Evolutionary conservation across 306 rosid species (phyloP).

Genomic region (Vicia faba): DNA sequence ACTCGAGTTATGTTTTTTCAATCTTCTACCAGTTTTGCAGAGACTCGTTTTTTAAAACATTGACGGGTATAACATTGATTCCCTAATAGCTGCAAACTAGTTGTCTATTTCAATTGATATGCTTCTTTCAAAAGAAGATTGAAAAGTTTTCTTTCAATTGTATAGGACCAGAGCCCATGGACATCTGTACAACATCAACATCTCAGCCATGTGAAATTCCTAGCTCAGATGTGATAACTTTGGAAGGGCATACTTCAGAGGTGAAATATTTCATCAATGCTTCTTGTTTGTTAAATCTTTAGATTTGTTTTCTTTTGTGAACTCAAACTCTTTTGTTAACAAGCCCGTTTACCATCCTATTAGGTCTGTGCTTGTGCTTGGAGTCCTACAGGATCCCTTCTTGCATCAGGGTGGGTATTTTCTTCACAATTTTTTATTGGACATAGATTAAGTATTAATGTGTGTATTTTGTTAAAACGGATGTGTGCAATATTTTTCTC

Average conservation of each 20-base stretch:
- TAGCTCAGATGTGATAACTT: constrained; percentile 73
- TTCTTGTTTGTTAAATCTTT: not conserved
- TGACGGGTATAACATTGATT: not conserved
- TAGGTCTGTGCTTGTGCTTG: constrained; percentile 99
- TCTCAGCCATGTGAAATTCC: constrained; percentile 72
- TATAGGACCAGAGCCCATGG: constrained; percentile 86
- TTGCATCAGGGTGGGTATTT: constrained; percentile 86
- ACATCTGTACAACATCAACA: constrained; percentile 58
- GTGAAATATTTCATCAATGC: constrained; percentile 50
- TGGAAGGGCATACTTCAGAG: constrained; percentile 97
- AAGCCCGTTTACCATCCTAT: constrained; percentile 34
- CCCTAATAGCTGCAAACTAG: constrained; percentile 4
- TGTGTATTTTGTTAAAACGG: not conserved
- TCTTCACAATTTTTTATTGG: constrained; percentile 20
- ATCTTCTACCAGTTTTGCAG: no score
- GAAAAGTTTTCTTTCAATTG: constrained; percentile 31
- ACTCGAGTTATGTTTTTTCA: no score
- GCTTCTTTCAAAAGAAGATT: constrained; percentile 26
- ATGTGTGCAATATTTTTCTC: not conserved
- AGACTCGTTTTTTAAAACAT: no score
- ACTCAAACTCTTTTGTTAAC: constrained; percentile 27
- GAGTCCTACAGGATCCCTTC: constrained; percentile 95
- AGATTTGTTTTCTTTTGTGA: constrained; percentile 17
- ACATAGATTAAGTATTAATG: constrained; percentile 6
- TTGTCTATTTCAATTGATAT: constrained; percentile 22